phyloP scores from a whole-genome alignment of 768 basidiomycete species.

The Hericium coralloides region DNA sequence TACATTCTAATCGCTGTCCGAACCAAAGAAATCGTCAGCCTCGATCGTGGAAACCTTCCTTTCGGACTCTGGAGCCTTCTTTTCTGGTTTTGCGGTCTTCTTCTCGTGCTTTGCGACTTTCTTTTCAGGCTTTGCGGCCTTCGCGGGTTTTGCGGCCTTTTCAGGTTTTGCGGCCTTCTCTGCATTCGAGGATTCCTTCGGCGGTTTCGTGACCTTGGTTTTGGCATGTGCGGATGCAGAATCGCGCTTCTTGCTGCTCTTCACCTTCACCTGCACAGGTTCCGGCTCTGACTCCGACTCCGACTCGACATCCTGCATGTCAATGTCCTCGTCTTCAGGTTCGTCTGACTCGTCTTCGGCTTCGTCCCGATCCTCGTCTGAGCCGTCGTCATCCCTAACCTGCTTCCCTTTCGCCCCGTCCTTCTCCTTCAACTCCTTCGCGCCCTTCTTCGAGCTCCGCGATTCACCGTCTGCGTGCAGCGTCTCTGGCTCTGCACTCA shows the following conservation, averaged over 20 bases:
- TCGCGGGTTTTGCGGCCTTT: background rate
- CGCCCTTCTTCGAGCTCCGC: background rate
- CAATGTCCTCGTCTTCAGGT: slow-evolving; percentile 3
- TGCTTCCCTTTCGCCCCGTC: background rate
- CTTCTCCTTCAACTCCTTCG: background rate
- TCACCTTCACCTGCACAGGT: background rate
- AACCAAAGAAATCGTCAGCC: no score
- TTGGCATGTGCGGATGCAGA: no score
- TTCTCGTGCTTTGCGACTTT: no score
- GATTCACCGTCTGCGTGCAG: background rate
- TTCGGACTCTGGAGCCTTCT: no score
- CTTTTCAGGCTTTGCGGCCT: no score
- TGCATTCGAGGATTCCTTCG: background rate
- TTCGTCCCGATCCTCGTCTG: slow-evolving; percentile 18
- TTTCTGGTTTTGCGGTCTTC: no score
- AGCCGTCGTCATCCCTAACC: slow-evolving; percentile 20
- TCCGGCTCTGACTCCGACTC: background rate
- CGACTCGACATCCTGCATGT: background rate
- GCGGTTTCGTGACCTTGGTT: background rate
- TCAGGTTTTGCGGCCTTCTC: background rate
- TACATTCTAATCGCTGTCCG: no score
- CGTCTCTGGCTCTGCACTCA: slow-evolving; percentile 54
- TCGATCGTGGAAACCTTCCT: no score
- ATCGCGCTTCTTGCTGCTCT: no score
- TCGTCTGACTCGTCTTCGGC: slow-evolving; percentile 10